These are phyloP conservation scores for Lipomyces kockii DNA, from an alignment of 805 yeast genomes.

Conservation along the genomic window DNA sequence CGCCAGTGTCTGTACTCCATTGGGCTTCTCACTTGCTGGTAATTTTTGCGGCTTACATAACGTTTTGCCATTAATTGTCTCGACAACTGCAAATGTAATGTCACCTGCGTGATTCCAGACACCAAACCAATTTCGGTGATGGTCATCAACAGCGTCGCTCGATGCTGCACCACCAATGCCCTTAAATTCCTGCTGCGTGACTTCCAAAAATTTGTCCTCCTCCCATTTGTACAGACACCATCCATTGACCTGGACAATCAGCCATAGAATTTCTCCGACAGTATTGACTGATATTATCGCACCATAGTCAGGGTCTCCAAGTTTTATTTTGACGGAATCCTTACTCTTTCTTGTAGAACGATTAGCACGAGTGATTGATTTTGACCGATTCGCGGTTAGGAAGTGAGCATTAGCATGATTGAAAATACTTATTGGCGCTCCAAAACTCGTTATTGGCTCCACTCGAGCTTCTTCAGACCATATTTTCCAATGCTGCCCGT, in stretches of 20 bases:
- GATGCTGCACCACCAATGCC: slow-evolving; percentile 28
- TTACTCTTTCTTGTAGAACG: slow-evolving; percentile 11
- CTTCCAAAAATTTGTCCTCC: slow-evolving; percentile 25
- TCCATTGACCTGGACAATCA: slow-evolving; percentile 28
- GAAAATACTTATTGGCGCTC: slow-evolving; percentile 25
- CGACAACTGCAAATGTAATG: slow-evolving; percentile 20
- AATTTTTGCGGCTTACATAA: slow-evolving; percentile 16
- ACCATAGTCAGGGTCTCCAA: slow-evolving; percentile 29
- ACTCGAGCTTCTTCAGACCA: slow-evolving; percentile 35
- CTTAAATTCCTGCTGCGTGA: slow-evolving; percentile 9
- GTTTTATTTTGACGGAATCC: slow-evolving; percentile 5
- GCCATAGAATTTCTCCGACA: slow-evolving; percentile 34
- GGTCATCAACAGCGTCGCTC: slow-evolving; percentile 28
- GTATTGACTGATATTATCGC: slow-evolving; percentile 21
- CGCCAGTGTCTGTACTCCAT: slow-evolving; percentile 23
- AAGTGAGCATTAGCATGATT: slow-evolving; percentile 15
- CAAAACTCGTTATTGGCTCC: slow-evolving; percentile 30
- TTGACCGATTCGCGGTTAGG: slow-evolving; percentile 1
- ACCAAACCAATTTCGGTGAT: slow-evolving; percentile 33
- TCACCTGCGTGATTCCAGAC: slow-evolving; percentile 28
- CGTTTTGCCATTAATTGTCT: slow-evolving; percentile 9
- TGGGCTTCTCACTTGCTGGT: slow-evolving; percentile 29
- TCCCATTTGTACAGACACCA: slow-evolving; percentile 37
- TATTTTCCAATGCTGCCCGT: slow-evolving; percentile 34
- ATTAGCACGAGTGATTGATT: neutral